Evolutionary conservation across 139 green algal genomes (phyloP).

Genomic region (Chlorella sorokiniana): DNA sequence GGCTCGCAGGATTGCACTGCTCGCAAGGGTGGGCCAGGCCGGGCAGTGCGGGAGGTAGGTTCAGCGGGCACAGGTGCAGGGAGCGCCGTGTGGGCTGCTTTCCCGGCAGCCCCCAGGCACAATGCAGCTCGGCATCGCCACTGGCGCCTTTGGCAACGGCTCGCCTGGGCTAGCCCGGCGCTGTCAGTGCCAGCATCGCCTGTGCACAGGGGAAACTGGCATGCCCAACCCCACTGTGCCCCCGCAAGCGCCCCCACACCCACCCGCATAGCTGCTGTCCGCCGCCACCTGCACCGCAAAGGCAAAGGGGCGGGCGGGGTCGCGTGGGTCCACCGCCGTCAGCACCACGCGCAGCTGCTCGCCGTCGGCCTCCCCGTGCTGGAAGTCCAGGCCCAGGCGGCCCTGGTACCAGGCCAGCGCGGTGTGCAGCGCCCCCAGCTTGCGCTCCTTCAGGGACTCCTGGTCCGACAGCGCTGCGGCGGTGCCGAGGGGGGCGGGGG

Average conservation of each 20-base stretch:
- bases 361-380: slow-evolving; percentile 26
- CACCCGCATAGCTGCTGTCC: slow-evolving; percentile 27
- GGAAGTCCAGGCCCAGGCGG: slow-evolving; percentile 33
- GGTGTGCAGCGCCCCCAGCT: slow-evolving; percentile 33
- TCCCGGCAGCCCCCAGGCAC: too few species aligned
- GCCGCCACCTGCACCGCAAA: slow-evolving; percentile 30
- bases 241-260: not conserved
- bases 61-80: too few species aligned
- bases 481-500: not conserved
- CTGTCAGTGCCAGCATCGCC: too few species aligned
- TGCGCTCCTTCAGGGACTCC: slow-evolving; percentile 23
- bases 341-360: slow-evolving; percentile 27
- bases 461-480: slow-evolving; percentile 30
- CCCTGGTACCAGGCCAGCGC: slow-evolving; percentile 27
- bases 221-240: not conserved
- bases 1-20: slow-evolving; percentile 32
- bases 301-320: slow-evolving; percentile 3
- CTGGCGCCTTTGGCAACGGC: too few species aligned
- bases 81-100: too few species aligned
- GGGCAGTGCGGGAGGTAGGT: too few species aligned
- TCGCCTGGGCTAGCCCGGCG: too few species aligned
- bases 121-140: too few species aligned
- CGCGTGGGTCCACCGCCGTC: slow-evolving; percentile 21
- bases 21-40: not conserved
- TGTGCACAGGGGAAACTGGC: too few species aligned